Conservation (phyloP, 192 early-diverging fungal species). For the Mortierella alpina region DNA sequence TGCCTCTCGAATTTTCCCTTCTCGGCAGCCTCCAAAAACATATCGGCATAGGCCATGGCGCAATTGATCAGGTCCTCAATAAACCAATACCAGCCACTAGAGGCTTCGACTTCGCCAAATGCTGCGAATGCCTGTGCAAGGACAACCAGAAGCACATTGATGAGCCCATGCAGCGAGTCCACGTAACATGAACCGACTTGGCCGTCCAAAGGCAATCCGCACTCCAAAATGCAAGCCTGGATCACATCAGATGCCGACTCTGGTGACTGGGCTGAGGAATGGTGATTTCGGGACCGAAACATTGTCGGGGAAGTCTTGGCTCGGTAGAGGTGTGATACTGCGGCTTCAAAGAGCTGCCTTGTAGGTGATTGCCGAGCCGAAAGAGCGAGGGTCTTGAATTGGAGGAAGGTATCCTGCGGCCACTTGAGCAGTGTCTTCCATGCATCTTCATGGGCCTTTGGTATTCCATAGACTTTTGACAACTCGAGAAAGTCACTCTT, state of each 20-base stretch:
- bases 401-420: not conserved
- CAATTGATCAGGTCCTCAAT: constrained; percentile 35
- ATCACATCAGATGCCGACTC: constrained; percentile 10
- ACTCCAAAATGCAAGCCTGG: constrained; percentile 40
- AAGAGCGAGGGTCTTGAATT: not conserved
- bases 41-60: not conserved
- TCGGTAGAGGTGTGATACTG: constrained; percentile 43
- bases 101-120: not conserved
- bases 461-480: constrained; percentile 6
- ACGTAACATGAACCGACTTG: constrained; percentile 22
- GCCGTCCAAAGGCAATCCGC: constrained; percentile 40
- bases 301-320: constrained; percentile 3
- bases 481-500: not conserved
- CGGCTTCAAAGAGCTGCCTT: constrained; percentile 35
- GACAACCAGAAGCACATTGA: constrained; percentile 11
- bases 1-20: constrained; percentile 10
- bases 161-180: constrained; percentile 30
- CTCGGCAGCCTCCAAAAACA: not conserved
- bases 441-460: constrained; percentile 10
- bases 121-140: not conserved
- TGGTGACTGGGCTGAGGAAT: not conserved
- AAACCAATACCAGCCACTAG: constrained; percentile 51
- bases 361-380: constrained; percentile 20
- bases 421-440: constrained; percentile 13
- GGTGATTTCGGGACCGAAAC: not conserved